Conservation (phyloP, 768 basidiomycete genomes). For the Tylopilus intermedius region DNA sequence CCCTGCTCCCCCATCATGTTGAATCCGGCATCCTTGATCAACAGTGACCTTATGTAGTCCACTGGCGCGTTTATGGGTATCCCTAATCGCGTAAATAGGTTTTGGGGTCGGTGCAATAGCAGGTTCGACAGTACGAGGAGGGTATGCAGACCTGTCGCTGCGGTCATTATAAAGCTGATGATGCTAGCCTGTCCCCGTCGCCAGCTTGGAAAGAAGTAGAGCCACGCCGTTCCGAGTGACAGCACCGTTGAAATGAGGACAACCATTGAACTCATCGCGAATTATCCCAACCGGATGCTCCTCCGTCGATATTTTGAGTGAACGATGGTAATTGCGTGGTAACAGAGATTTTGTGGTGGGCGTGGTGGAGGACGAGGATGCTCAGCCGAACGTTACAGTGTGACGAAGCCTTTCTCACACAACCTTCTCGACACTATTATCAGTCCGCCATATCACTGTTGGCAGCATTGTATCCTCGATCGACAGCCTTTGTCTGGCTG, state of each 20-base stretch:
- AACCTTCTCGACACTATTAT: too few relatives aligned
- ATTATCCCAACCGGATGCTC: neutral
- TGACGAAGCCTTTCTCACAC: too few relatives aligned
- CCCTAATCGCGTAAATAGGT: slow-evolving; percentile 54
- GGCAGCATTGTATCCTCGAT: too few relatives aligned
- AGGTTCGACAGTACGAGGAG: slow-evolving; percentile 16
- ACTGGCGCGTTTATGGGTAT: slow-evolving; percentile 52
- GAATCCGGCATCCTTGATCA: slow-evolving; percentile 40
- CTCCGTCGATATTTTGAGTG: neutral
- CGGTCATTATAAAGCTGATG: slow-evolving; percentile 5
- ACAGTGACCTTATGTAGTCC: slow-evolving; percentile 44
- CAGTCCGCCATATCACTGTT: too few relatives aligned
- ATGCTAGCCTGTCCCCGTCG: slow-evolving; percentile 1
- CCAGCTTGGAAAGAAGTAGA: slow-evolving; percentile 14
- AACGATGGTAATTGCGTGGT: too few relatives aligned
- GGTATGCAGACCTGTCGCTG: slow-evolving; percentile 13
- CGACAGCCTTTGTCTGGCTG: too few relatives aligned
- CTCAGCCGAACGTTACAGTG: too few relatives aligned
- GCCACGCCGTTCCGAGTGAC: slow-evolving; percentile 14
- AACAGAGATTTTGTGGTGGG: too few relatives aligned
- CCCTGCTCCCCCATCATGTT: slow-evolving; percentile 20
- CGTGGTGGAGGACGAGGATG: too few relatives aligned
- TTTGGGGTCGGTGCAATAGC: slow-evolving; percentile 42
- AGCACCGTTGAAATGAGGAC: slow-evolving; percentile 12
- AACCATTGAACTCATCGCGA: slow-evolving; percentile 6